These are phyloP conservation scores for Dujonia santamariae DNA, from an alignment of 1,139 yeast species.

Conservation along the genomic window DNA sequence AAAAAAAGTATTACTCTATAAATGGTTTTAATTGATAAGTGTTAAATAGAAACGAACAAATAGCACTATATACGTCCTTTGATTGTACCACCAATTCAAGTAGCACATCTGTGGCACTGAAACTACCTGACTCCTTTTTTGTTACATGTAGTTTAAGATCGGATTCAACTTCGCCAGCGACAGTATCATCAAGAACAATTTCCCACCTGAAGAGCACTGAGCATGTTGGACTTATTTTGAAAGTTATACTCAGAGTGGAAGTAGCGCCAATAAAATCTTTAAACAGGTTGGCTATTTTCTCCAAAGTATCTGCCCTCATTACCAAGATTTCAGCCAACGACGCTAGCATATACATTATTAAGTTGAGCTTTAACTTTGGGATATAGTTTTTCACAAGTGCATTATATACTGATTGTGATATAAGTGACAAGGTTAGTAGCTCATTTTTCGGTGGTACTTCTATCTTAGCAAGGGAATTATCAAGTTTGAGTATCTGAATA, in stretches of 20 bases:
- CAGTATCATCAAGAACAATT: conserved; percentile 19
- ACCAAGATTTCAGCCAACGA: conserved; percentile 24
- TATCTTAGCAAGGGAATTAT: neutral
- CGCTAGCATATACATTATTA: conserved; percentile 30
- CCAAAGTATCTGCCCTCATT: neutral
- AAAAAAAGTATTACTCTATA: neutral
- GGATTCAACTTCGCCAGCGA: conserved; percentile 28
- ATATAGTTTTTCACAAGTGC: conserved; percentile 21
- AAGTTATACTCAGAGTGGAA: conserved; percentile 8
- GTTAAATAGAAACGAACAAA: conserved; percentile 1
- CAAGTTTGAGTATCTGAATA: neutral
- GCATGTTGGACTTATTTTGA: neutral
- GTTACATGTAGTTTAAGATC: conserved; percentile 12
- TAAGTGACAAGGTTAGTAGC: conserved; percentile 12
- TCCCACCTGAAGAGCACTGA: conserved; percentile 24
- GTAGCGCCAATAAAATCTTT: too few relatives aligned
- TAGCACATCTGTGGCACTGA: conserved; percentile 4
- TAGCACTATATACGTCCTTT: conserved; percentile 5
- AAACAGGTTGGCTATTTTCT: too few relatives aligned
- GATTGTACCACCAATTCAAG: conserved; percentile 11
- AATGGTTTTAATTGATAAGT: conserved; percentile 2
- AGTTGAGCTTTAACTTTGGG: conserved; percentile 24
- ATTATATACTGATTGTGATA: conserved; percentile 22
- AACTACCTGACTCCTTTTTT: neutral
- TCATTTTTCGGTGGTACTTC: neutral